Percentiles rank a stretch among this genome's conserved stretches.
Conservation (phyloP, 192 early-diverging fungal species). For the Podila minutissima region DNA sequence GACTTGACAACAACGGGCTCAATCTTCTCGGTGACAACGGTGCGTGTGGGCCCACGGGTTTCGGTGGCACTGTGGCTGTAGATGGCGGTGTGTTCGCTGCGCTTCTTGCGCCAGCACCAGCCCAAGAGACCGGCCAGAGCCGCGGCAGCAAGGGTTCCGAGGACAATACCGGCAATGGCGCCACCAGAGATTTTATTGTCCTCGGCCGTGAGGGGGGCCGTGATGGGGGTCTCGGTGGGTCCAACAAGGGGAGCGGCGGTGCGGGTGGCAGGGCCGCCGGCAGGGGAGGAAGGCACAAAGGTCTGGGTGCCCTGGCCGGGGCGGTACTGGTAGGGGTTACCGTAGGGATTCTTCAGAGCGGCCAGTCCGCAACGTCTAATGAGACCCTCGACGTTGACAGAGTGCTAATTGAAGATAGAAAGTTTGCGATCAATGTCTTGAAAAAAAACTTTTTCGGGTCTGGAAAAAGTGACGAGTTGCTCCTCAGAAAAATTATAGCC, state of each 20-base stretch:
- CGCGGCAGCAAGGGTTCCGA: constrained; percentile 12
- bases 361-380: constrained; percentile 17
- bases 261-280: neutral
- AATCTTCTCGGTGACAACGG: constrained; percentile 47
- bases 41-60: constrained; percentile 23
- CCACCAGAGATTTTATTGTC: constrained; percentile 21
- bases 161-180: constrained; percentile 37
- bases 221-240: constrained; percentile 1
- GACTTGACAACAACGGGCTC: constrained; percentile 48
- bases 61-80: constrained; percentile 2
- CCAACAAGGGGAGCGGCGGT: constrained; percentile 7
- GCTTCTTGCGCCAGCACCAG: constrained; percentile 42
- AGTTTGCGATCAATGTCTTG: too few species aligned
- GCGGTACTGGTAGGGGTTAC: constrained; percentile 19
- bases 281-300: neutral
- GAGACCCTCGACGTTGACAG: constrained; percentile 25
- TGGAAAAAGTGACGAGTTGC: neutral
- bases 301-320: constrained; percentile 24
- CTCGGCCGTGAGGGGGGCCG: constrained; percentile 2
- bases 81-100: constrained; percentile 18
- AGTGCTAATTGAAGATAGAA: neutral
- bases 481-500: too few species aligned
- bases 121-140: constrained; percentile 23
- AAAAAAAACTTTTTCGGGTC: neutral
- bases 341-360: constrained; percentile 24